Evolutionary conservation across 2,329 filamentous ascomycete genomes (phyloP), one percentile per base, ranked within the genome.

Genomic region (Fusarium keratoplasticum): DNA sequence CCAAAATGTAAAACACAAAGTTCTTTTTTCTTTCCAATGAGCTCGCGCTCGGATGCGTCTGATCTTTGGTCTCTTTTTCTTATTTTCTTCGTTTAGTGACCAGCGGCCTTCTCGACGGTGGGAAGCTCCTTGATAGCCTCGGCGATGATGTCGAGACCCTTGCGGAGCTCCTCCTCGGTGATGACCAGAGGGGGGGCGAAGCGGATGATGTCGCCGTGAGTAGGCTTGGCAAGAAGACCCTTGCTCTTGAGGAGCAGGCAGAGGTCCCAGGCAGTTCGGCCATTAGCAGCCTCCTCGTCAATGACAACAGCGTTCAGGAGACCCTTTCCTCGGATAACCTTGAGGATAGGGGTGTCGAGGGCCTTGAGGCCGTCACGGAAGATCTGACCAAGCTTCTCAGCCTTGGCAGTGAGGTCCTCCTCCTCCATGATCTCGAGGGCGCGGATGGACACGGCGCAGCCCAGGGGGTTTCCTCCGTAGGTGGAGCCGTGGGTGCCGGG

Each of bases 171-270:
- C 69, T 92, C 89, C 80, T 98, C 95, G 29, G 92, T 95, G 80
- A 99, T 98, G 75, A 99, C 95, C 64, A 99, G 87, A 22, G 96
- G 96, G 55, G 96, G 96, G n/a, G 96, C 96, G 71, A 99, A 93
- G 67, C 96, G 94, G 82, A 99, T 99, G 83, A 99, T 98, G 84
- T 98, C 98, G 81, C 97, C 93, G 84, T 99, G 96, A 8, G 96
- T 99, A 33, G 96, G 96, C 89, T 99, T 99, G 79, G 96, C 95
- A 89, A 99, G 83, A 66, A 99, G 86, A 68, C 96, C 96, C 89
- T 98, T 98, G 83, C 93, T 91, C 88, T 98, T 98, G 86, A 98
- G 91, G 80, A 98, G 84, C 87, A 99, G 91, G 84, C 96, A 99
- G 75, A 99, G 87, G 84, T 99, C 96, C 96, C 96, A 99, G 11